Evolutionary conservation across 192 early-diverging fungal genomes (phyloP), one percentile per base, ranked within the genome.

Genomic region (Coemansia sp.): DNA sequence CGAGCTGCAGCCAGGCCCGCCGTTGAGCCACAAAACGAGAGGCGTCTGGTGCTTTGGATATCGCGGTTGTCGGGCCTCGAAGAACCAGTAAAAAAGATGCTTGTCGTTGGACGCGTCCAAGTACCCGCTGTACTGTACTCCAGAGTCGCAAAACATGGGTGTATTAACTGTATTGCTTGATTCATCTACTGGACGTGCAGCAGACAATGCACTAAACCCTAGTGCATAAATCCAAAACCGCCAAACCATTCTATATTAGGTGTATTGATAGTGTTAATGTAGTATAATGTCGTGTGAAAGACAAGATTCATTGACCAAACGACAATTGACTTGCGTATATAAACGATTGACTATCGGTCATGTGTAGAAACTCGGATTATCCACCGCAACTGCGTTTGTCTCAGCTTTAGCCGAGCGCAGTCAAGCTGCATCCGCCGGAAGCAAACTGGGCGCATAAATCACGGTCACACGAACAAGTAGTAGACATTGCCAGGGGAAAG

Each of bases 31-130:
- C 47, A 92, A 58, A 11, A 88, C 69, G 7, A 88, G 63, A 5
- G 95, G 95, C 58, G 93, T 90, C 40, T 47, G 40, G 46, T 68
- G 53, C 25, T 89, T 88, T 50, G 85, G 74, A 4, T 46, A 17
- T 10, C 37, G 57, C 0, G 28, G 44, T 59, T 82, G 80, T 56
- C 92, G 90, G 15, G 90, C 89, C 71, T 95, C 94, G 72, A 98
- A 97, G 82, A 98, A 96, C 90, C 91, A 94, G 75, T 91, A 94
- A 80, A 91, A 94, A 66, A 92, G 89, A 68, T 94, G 89, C 64
- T 87, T 86, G 53, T 87, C 82, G 1, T 34, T 57, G 15, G 73
- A 80, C 9, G 70, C 62, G 36, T 88, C 85, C 5, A 92, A 73
- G 62, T 90, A 89, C 28, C 88, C 90, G 59, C 87, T 89, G 75